Base-by-base conservation (phyloP, 2,329 filamentous ascomycete species). In the Alternaria alternata region DNA sequence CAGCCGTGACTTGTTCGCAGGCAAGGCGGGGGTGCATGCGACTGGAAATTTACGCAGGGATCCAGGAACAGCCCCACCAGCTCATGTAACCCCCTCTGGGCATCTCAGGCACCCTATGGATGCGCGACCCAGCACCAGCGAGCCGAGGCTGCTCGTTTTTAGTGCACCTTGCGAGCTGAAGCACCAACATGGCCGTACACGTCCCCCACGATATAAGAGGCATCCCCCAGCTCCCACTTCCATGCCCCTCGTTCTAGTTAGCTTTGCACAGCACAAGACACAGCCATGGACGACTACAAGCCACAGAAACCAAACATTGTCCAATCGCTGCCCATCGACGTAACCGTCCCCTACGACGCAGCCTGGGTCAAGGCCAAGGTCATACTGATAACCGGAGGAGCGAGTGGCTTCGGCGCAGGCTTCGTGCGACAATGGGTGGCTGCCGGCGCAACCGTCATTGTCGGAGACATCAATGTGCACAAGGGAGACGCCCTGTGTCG, bases 401-500 rank as follows among this genome's bases (percentile, higher is more conserved):
- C 78, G 9, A 75, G 73, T 48, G 78, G 78, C 24, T 79, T 79
- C 52, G 78, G 78, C 4, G 78, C 76, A 20, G 77, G 64, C 20
- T 80, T 80, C 56, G 78, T 77, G 12, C 62, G 69, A 20, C 59
- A 73, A 39, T 81, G 79, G 79, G 78, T 76, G 3, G 65, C 68
- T 18, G 61, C 73, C 30, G 78, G 79, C 20, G 88, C 88, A 1
- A 84, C 86, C 64, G 78, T 91, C 47, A 81, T 90, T 64, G 81
- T 91, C 39, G 88, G 87, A 42, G 89, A 91, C 74, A 79, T 91
- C 69, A 85, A 87, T 69, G 80, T 83, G 57, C 64, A 75, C 18
- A 81, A 80, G 9, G 88, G 88, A 24, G 81, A 86, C 64, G 75
- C 79, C 22, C 80, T 91, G 24, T 83, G 87, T 8, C 83, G 84